Percentiles rank a stretch among this genome's conserved stretches.
Evolutionary conservation across 2,329 filamentous ascomycete genomes (phyloP).

Genomic region (Penicillium crustosum): DNA sequence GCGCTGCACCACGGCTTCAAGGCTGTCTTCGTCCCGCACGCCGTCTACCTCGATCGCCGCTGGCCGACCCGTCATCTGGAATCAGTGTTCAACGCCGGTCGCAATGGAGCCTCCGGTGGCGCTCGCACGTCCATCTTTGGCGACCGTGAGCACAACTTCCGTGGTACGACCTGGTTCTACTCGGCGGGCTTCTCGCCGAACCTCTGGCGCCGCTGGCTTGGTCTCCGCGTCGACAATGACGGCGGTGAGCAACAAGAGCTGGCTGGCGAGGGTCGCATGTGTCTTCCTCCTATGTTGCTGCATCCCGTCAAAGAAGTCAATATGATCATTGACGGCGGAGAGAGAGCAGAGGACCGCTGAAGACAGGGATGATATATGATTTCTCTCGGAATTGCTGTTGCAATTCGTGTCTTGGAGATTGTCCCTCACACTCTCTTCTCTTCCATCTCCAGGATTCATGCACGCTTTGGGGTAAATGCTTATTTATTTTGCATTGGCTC

Average conservation of each 20-base stretch:
- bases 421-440: neutral
- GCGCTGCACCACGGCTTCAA: slow-evolving; percentile 91
- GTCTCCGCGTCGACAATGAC: slow-evolving; percentile 74
- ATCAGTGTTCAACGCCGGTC: slow-evolving; percentile 74
- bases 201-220: slow-evolving; percentile 82
- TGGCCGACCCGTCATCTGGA: slow-evolving; percentile 82
- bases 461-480: slow-evolving; percentile 2
- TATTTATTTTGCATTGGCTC: neutral
- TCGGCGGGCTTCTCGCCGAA: slow-evolving; percentile 78
- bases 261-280: slow-evolving; percentile 80
- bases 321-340: slow-evolving; percentile 45
- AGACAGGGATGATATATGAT: neutral
- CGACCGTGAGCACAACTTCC: slow-evolving; percentile 84
- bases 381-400: neutral
- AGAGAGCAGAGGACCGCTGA: slow-evolving; percentile 24
- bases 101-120: slow-evolving; percentile 73
- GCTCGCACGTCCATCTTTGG: slow-evolving; percentile 72
- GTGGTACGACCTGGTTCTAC: slow-evolving; percentile 88
- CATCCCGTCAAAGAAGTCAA: slow-evolving; percentile 83
- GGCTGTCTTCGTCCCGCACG: slow-evolving; percentile 86
- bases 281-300: slow-evolving; percentile 81
- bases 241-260: slow-evolving; percentile 75
- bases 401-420: neutral
- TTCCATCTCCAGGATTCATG: neutral
- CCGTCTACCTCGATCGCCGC: slow-evolving; percentile 79